phyloP scores from a whole-genome alignment of 352 stramenopile species.

The Poterioochromonas sp. region DNA sequence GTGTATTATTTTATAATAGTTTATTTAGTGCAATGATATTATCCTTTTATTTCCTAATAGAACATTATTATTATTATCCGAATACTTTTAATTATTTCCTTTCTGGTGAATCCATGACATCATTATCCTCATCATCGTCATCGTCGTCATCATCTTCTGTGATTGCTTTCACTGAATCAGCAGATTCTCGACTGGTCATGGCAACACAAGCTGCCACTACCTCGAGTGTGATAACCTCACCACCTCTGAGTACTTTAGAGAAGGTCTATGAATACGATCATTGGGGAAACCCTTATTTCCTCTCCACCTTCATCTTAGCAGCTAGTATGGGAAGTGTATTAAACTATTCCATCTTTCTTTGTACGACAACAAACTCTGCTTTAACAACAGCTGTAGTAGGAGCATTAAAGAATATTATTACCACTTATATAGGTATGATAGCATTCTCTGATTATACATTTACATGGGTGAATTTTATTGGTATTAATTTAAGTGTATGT shows the following conservation, averaged over 20 bases:
- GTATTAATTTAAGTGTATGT: constrained; percentile 47
- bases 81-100: constrained; percentile 34
- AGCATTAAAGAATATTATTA: constrained; percentile 52
- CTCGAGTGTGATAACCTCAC: not conserved
- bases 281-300: constrained; percentile 39
- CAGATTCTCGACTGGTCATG: not conserved
- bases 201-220: not conserved
- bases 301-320: constrained; percentile 42
- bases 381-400: constrained; percentile 56
- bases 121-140: not conserved
- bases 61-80: constrained; percentile 3
- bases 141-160: not conserved
- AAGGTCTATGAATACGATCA: constrained; percentile 37
- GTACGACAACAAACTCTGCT: constrained; percentile 52
- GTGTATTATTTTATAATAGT: constrained; percentile 50
- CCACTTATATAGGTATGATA: constrained; percentile 54
- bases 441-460: constrained; percentile 53
- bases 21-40: constrained; percentile 41
- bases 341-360: constrained; percentile 58
- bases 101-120: constrained; percentile 40
- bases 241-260: not conserved
- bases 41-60: constrained; percentile 24
- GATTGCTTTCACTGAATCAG: not conserved
- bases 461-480: constrained; percentile 49
- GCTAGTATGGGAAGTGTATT: constrained; percentile 48